phyloP scores from a whole-genome alignment of 257 asterid genomes.

The Haberlea rhodopensis region DNA sequence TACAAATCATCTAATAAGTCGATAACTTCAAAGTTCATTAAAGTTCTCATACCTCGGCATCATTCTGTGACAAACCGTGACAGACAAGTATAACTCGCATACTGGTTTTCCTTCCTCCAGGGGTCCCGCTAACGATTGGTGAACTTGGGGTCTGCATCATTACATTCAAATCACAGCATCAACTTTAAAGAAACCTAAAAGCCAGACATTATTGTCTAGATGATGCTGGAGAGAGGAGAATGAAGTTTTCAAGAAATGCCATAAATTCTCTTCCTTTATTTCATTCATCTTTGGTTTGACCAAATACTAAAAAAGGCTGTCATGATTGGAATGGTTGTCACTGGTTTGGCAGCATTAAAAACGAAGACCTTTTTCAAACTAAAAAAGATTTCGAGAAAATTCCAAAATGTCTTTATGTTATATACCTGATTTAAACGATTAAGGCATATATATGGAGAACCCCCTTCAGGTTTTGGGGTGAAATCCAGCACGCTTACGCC shows the following conservation, averaged over 20 bases:
- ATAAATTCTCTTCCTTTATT: background rate
- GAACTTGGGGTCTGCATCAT: conserved; percentile 92
- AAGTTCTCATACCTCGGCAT: conserved; percentile 42
- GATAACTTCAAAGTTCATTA: conserved; percentile 1
- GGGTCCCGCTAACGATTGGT: conserved; percentile 57
- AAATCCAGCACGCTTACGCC: conserved; percentile 94
- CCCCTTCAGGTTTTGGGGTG: conserved; percentile 69
- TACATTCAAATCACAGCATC: conserved; percentile 55
- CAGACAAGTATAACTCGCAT: conserved; percentile 58
- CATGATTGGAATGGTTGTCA: background rate
- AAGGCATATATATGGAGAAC: conserved; percentile 58
- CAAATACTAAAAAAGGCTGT: conserved; percentile 5
- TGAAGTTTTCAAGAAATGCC: background rate
- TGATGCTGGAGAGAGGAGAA: conserved; percentile 23
- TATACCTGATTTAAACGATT: conserved; percentile 91
- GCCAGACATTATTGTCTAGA: conserved; percentile 26
- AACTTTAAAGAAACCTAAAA: conserved; percentile 54
- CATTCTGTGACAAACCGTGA: conserved; percentile 58
- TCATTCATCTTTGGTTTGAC: background rate
- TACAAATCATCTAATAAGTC: background rate
- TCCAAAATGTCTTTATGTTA: background rate
- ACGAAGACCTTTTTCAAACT: background rate
- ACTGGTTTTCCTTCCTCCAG: conserved; percentile 75
- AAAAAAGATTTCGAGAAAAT: background rate
- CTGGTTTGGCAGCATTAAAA: background rate